A percentile compares a stretch with the other conserved stretches of the same genome.
phyloP scores from a whole-genome alignment of 345 rosid species.

The Euphorbia tirucalli region DNA sequence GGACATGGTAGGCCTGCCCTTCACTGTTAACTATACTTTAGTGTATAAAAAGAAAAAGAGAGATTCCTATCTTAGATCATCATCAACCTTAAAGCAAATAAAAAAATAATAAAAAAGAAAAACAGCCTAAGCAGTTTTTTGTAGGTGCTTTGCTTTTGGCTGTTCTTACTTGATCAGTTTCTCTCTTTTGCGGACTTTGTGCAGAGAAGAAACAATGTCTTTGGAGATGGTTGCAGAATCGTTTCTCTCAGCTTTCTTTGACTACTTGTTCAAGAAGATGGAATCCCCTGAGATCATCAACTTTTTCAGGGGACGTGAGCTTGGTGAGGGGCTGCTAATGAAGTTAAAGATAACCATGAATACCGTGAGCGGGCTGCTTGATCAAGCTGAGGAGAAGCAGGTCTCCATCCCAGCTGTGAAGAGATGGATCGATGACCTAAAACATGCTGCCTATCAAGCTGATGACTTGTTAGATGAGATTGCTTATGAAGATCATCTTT shows the following conservation, averaged over 20 bases:
- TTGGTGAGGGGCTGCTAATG: not conserved
- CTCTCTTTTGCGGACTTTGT: too few species aligned
- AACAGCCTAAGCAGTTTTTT: too few species aligned
- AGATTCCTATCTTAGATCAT: too few species aligned
- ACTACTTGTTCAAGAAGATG: not conserved
- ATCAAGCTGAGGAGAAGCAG: conserved; percentile 16
- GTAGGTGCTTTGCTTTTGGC: too few species aligned
- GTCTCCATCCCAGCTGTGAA: not conserved
- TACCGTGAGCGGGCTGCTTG: not conserved
- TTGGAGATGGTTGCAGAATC: not conserved
- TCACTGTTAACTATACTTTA: too few species aligned
- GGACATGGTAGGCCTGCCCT: too few species aligned
- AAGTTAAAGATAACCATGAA: conserved; percentile 4
- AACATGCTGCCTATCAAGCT: conserved; percentile 12
- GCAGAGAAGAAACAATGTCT: not conserved
- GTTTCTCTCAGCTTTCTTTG: not conserved
- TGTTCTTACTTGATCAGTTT: too few species aligned
- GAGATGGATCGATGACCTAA: conserved; percentile 10
- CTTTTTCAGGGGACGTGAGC: not conserved
- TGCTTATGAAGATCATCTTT: not conserved
- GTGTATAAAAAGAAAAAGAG: too few species aligned
- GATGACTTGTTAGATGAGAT: conserved; percentile 15
- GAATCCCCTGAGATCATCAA: not conserved
- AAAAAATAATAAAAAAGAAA: too few species aligned
- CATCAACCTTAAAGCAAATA: too few species aligned